Conservation (phyloP, 805 yeast genomes). For the Gaillardinia entomophila region DNA sequence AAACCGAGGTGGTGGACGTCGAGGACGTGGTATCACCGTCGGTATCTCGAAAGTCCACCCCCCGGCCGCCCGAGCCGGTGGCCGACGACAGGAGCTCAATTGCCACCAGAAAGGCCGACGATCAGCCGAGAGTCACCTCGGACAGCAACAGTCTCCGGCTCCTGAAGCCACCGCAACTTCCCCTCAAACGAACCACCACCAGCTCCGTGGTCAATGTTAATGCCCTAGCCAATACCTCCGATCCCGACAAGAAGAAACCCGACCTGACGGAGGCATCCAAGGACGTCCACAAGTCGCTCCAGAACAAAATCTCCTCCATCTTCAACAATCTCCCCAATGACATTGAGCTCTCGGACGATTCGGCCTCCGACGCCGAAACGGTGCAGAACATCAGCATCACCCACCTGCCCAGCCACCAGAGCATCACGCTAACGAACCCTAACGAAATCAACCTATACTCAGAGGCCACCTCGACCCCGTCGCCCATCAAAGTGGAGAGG, state of each 20-base stretch:
- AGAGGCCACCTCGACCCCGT: conserved; percentile 20
- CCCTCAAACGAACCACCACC: conserved; percentile 17
- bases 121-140: conserved; percentile 25
- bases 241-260: conserved; percentile 1
- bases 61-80: not conserved
- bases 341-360: conserved; percentile 40
- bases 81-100: not conserved
- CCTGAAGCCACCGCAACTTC: conserved; percentile 14
- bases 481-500: conserved; percentile 22
- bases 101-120: not conserved
- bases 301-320: conserved; percentile 29
- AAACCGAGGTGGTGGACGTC: not conserved
- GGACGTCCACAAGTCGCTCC: conserved; percentile 11
- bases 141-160: conserved; percentile 29
- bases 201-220: conserved; percentile 29
- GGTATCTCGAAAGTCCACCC: not conserved
- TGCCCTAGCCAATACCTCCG: conserved; percentile 19
- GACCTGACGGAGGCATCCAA: not conserved
- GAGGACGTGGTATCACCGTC: not conserved
- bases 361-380: conserved; percentile 38
- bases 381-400: conserved; percentile 9
- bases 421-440: not conserved
- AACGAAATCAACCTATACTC: conserved; percentile 17
- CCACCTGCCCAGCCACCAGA: not conserved
- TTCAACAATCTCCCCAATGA: conserved; percentile 44